These are phyloP conservation scores for Globisporangium parvum DNA, from an alignment of 352 stramenopile species.

Conservation along the genomic window DNA sequence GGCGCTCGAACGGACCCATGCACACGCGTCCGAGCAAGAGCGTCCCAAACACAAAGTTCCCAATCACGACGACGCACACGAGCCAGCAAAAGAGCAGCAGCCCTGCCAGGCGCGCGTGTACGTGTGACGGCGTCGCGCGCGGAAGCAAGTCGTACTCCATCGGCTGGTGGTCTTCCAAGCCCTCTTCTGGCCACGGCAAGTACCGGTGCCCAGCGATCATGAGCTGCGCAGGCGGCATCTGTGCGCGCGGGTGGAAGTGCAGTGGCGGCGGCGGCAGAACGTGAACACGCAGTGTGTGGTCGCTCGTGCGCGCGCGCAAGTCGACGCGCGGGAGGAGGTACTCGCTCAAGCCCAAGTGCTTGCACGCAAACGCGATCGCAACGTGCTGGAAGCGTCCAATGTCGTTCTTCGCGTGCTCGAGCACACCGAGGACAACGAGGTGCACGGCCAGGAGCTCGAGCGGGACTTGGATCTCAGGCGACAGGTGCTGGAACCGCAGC, in stretches of 20 bases:
- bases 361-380: conserved; percentile 49
- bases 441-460: conserved; percentile 95
- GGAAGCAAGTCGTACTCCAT: conserved; percentile 71
- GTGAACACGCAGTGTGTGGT: conserved; percentile 23
- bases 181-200: conserved; percentile 80
- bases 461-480: conserved; percentile 92
- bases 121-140: conserved; percentile 40
- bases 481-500: conserved; percentile 91
- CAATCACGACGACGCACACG: conserved; percentile 54
- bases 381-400: conserved; percentile 74
- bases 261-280: conserved; percentile 68
- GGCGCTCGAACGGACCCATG: conserved; percentile 63
- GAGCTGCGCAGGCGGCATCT: conserved; percentile 62
- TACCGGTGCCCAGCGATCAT: conserved; percentile 69
- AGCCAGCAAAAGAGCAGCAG: conserved; percentile 55
- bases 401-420: conserved; percentile 90
- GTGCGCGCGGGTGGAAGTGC: conserved; percentile 72
- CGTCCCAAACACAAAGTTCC: conserved; percentile 55
- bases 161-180: conserved; percentile 54
- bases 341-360: conserved; percentile 59
- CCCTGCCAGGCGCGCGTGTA: conserved; percentile 44
- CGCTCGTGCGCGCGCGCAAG: conserved; percentile 17
- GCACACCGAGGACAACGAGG: conserved; percentile 91
- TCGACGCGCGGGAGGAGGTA: conserved; percentile 58
- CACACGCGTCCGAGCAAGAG: conserved; percentile 61